A percentile compares a stretch with the other conserved stretches of the same genome.
Evolutionary conservation across 108 stramenopile genomes (phyloP).

Genomic region (Cylindrotheca closterium): DNA sequence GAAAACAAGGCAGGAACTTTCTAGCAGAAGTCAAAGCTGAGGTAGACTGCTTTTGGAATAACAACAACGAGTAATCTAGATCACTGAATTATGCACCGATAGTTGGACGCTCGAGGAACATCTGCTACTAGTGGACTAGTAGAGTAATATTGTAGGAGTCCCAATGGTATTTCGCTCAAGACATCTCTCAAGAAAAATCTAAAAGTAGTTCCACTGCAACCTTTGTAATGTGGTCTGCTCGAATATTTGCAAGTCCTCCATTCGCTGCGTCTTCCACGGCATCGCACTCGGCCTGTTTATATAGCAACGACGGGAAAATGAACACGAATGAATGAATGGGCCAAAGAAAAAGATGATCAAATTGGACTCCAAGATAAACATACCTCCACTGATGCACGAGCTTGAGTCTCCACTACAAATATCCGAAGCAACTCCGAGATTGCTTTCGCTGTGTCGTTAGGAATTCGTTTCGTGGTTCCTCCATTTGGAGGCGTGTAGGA

Average conservation of each 20-base stretch:
- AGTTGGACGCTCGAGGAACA: no score
- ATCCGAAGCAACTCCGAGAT: constrained; percentile 37
- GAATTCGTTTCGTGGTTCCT: constrained; percentile 1
- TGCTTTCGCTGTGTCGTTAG: constrained; percentile 30
- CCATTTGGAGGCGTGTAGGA: not conserved
- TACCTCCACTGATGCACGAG: constrained; percentile 41
- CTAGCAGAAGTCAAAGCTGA: not conserved
- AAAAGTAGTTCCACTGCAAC: constrained; percentile 47
- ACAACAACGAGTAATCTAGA: not conserved
- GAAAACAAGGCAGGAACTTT: not conserved
- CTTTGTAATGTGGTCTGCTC: constrained; percentile 43
- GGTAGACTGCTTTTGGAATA: not conserved
- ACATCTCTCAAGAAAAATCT: constrained; percentile 32
- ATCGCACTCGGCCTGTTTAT: constrained; percentile 41
- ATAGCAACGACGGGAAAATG: not conserved
- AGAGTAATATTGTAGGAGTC: no score
- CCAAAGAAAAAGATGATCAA: not conserved
- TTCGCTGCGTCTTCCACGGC: constrained; percentile 16
- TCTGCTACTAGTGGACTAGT: no score
- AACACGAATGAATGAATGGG: not conserved
- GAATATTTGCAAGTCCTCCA: constrained; percentile 15
- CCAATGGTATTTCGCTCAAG: not conserved
- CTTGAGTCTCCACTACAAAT: constrained; percentile 39
- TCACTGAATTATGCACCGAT: no score
- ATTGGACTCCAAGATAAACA: not conserved